phyloP scores from a whole-genome alignment of 371 early-diverging fungal genomes.

The Syncephalis fuscata region DNA sequence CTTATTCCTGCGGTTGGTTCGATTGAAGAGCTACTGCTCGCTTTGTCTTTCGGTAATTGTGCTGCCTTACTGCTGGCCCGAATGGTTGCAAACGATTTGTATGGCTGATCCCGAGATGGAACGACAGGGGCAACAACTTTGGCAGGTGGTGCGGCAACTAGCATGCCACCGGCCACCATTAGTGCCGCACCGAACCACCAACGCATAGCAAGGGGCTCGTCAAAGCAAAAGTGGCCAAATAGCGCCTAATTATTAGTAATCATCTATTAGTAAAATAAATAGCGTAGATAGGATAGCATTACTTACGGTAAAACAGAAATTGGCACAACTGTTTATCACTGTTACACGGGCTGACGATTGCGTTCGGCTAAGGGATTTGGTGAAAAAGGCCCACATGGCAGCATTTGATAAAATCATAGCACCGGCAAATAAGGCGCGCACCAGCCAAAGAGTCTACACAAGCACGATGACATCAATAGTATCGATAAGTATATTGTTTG shows the following conservation, averaged over 20 bases:
- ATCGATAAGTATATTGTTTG: too few species aligned
- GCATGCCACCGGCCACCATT: constrained; percentile 35
- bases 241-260: constrained; percentile 23
- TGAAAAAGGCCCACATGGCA: constrained; percentile 61
- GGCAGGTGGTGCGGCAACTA: constrained; percentile 9
- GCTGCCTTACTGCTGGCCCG: too few species aligned
- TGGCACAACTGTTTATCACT: constrained; percentile 47
- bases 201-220: constrained; percentile 40
- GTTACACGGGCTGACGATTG: constrained; percentile 48
- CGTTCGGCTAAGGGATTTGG: constrained; percentile 47
- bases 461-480: too few species aligned
- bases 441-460: too few species aligned
- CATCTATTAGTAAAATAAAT: neutral
- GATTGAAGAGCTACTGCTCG: too few species aligned
- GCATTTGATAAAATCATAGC: constrained; percentile 30
- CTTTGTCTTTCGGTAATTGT: too few species aligned
- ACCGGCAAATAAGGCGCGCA: too few species aligned
- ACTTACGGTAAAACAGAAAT: constrained; percentile 43
- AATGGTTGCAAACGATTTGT: too few species aligned
- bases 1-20: too few species aligned
- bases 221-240: constrained; percentile 39
- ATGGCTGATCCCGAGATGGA: too few species aligned
- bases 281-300: neutral
- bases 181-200: constrained; percentile 64
- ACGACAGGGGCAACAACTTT: too few species aligned